A percentile compares a stretch with the other conserved stretches of the same genome.
Conservation (phyloP, 2,329 filamentous ascomycete genomes). For the Arachnomyces sp. region DNA sequence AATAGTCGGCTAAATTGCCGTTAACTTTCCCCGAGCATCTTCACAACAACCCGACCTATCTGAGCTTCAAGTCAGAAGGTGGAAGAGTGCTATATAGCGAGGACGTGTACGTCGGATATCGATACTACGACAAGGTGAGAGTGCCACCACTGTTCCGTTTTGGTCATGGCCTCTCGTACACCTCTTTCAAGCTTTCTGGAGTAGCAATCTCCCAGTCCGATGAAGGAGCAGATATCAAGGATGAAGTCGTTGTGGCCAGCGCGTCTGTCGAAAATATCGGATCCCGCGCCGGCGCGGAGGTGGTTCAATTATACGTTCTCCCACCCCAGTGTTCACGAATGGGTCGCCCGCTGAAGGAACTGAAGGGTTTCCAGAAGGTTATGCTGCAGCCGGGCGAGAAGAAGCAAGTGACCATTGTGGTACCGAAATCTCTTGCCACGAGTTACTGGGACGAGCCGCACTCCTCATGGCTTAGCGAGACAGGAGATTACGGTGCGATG, state of each 20-base stretch:
- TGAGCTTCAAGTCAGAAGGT: slow-evolving; percentile 59
- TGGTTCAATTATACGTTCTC: slow-evolving; percentile 19
- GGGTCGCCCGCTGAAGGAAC: slow-evolving; percentile 46
- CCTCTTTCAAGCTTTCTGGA: slow-evolving; percentile 47
- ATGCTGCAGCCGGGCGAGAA: slow-evolving; percentile 48
- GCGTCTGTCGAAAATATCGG: slow-evolving; percentile 14
- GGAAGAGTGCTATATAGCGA: slow-evolving; percentile 61
- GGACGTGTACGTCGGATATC: slow-evolving; percentile 64
- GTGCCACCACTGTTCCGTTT: slow-evolving; percentile 58
- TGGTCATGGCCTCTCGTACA: slow-evolving; percentile 63
- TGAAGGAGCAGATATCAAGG: slow-evolving; percentile 22
- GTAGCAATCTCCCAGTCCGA: slow-evolving; percentile 19
- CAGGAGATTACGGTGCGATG: slow-evolving; percentile 52
- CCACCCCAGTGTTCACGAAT: slow-evolving; percentile 39
- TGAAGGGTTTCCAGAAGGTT: slow-evolving; percentile 54
- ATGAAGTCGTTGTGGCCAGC: slow-evolving; percentile 17
- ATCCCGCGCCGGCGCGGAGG: slow-evolving; percentile 14
- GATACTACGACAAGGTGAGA: slow-evolving; percentile 58
- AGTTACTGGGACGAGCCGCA: slow-evolving; percentile 57
- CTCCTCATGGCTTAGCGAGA: slow-evolving; percentile 53
- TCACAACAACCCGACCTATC: slow-evolving; percentile 58
- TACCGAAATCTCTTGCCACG: slow-evolving; percentile 49
- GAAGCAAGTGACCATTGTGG: slow-evolving; percentile 42
- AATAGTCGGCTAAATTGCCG: slow-evolving; percentile 53
- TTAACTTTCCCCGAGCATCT: slow-evolving; percentile 55